Evolutionary conservation across 2,329 filamentous ascomycete genomes (phyloP), one percentile per base, ranked within the genome.

Genomic region (Rachicladosporium sp.): DNA sequence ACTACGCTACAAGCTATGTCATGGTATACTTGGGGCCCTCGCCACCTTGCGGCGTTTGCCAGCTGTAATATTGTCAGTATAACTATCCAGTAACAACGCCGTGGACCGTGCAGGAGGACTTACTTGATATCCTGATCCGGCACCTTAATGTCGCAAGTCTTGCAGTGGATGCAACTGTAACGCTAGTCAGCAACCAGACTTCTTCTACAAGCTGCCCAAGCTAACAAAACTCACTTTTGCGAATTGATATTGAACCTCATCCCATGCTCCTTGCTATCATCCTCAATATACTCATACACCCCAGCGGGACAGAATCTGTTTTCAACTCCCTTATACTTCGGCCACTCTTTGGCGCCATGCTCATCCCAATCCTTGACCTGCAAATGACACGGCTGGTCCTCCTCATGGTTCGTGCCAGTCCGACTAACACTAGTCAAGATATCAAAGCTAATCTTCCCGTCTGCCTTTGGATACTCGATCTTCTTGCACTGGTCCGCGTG

Each of bases 101-200:
- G 31, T 19, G 11, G n/a, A n/a, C 10, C 8, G 12, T 12, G 36
- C 5, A 21, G n/a, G 3, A 8, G 12, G 33, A 39, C 42, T 42
- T 36, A 44, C 43, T 94, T 95, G 64, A 98, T 96, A 58, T 96
- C 91, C 67, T 98, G 91, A 46, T 80, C 76, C 6, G 91, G 91
- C 10, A 86, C 89, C 68, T 98, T 98, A 68, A 98, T 98, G 63
- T 98, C 91, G 61, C 91, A 98, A 10, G 91, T 98, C 74, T 98
- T 98, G 73, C 91, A 98, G 66, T 98, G 91, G 49, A 98, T 93
- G 61, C 91, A 98, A 66, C 40, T 42, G 29, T 94, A 51, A 31
- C 13, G 11, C 8, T 3, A 36, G 57, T 59, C 56, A 65, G 55
- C 32, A 19, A 10, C 6, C 11, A 31, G 7, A 31, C 27, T 44